Evolutionary conservation across 1,284 basidiomycete genomes (phyloP).

Genomic region (Phylloporus sp.): DNA sequence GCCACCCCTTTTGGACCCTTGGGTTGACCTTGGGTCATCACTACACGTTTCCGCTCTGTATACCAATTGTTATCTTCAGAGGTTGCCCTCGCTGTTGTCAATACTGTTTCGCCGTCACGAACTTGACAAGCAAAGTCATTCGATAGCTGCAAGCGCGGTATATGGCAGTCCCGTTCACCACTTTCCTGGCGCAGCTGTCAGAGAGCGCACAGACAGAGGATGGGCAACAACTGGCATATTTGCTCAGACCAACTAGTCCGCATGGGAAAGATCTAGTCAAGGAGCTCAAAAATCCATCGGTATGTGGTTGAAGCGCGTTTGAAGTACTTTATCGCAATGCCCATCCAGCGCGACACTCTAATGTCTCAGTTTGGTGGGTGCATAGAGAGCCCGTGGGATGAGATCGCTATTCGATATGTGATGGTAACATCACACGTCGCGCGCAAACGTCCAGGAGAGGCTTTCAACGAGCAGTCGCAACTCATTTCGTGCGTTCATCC

Average conservation of each 20-base stretch:
- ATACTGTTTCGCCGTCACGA: neutral
- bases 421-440: constrained; percentile 74
- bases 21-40: too few relatives aligned
- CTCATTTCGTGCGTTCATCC: constrained; percentile 63
- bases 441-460: constrained; percentile 69
- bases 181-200: constrained; percentile 67
- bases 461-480: constrained; percentile 77
- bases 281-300: constrained; percentile 73
- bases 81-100: neutral
- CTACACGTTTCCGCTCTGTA: too few relatives aligned
- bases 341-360: constrained; percentile 51
- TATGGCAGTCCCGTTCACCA: constrained; percentile 54
- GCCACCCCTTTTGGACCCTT: too few relatives aligned
- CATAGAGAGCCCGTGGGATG: constrained; percentile 80
- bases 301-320: constrained; percentile 42
- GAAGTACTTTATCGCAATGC: constrained; percentile 4
- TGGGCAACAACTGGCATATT: constrained; percentile 71
- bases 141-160: neutral
- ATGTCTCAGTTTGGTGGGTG: constrained; percentile 67
- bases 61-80: neutral
- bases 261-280: constrained; percentile 78
- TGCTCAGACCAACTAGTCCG: constrained; percentile 76
- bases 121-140: constrained; percentile 1
- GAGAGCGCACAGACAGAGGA: constrained; percentile 68
- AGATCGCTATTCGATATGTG: constrained; percentile 81